Conservation (phyloP, 2,329 filamentous ascomycete species). For the Cadophora sp. region DNA sequence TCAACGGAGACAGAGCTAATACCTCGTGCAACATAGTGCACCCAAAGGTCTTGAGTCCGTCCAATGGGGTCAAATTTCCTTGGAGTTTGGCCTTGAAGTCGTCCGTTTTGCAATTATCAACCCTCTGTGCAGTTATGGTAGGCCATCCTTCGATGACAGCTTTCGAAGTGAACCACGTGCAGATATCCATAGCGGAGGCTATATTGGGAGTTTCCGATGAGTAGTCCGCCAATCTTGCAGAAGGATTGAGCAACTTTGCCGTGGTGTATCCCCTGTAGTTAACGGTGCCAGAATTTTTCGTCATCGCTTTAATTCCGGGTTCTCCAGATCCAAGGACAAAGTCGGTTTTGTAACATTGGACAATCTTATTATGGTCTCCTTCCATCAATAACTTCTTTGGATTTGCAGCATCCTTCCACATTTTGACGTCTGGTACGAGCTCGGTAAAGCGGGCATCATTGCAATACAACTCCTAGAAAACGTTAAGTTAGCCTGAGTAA, state of each 20-base stretch:
- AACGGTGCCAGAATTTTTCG: neutral
- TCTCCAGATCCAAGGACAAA: neutral
- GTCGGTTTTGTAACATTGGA: neutral
- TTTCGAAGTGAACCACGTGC: neutral
- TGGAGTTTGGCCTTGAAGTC: slow-evolving; percentile 3
- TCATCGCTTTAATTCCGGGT: neutral
- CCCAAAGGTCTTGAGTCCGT: slow-evolving; percentile 9
- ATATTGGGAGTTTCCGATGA: neutral
- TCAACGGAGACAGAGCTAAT: neutral
- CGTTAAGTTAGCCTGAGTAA: no score
- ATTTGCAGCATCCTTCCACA: neutral
- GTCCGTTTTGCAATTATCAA: slow-evolving; percentile 10
- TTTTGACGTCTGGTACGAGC: no score
- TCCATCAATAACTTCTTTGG: neutral
- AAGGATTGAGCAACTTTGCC: neutral
- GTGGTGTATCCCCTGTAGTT: neutral
- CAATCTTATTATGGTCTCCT: neutral
- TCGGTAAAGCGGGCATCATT: neutral
- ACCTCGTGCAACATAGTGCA: slow-evolving; percentile 14
- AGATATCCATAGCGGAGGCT: slow-evolving; percentile 7
- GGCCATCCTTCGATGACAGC: neutral
- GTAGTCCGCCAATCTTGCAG: neutral
- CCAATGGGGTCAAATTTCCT: neutral
- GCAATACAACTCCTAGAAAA: neutral
- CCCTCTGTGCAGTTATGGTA: neutral